Evolutionary conservation across 192 early-diverging fungal species (phyloP), one percentile per base, ranked within the genome.

Genomic region (Coemansia interrupta): DNA sequence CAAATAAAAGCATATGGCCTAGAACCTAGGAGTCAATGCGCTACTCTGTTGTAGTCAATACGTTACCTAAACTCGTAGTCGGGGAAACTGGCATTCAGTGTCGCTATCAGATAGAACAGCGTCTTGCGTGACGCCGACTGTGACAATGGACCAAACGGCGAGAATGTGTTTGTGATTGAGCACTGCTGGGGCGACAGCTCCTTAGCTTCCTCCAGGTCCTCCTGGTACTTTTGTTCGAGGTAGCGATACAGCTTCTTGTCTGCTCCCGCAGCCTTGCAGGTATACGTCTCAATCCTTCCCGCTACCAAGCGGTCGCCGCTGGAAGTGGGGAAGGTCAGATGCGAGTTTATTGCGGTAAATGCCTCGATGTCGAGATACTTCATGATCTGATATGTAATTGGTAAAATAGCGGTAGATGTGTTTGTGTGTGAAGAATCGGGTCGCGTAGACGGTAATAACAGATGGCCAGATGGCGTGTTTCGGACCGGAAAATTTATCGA

Each of bases 51-150:
- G 26, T n/a, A n/a, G n/a, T 14, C 23, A 15, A 30, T 17, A 92
- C 83, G 46, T 36, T 78, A 89, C 88, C 88, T 94, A 82, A 95
- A 99, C 70, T 97, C 96, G 68, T 96, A 94, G 70, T 99, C 95
- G 11, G 96, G 95, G 58, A 91, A 99, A 9, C 91, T 90, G 3
- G 93, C 89, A 69, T 99, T 99, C 36, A 99, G 79, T 5, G 96
- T 99, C 13, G 90, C 91, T 17, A 99, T 87, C 24, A 99, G 82
- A 59, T 95, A 96, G 68, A 97, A 97, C 36, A 97, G 81, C 6
- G 91, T 93, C 79, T 89, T 89, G 32, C 93, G 82, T 18, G 90
- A 90, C 3, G 92, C 85, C 1, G 88, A 64, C 66, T 94, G 82
- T n/a, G 86, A 83, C 58, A 98, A 73, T 13, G 92, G 88, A n/a